These are phyloP conservation scores for Tetradesmus obliquus DNA, from an alignment of 139 green algal genomes.

Conservation along the genomic window DNA sequence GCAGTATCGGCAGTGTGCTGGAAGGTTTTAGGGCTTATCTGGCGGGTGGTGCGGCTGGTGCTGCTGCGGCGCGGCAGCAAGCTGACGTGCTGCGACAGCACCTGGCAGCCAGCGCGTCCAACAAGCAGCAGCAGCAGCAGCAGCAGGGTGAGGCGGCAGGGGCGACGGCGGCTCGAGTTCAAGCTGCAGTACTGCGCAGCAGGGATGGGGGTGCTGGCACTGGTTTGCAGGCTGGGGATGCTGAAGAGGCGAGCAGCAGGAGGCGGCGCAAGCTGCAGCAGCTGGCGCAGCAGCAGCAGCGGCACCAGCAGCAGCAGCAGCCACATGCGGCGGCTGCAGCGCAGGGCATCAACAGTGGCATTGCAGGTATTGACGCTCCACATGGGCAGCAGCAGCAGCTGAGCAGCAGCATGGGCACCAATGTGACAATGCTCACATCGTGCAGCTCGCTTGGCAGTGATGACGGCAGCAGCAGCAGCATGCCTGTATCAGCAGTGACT, in stretches of 20 bases:
- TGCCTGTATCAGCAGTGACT: background rate
- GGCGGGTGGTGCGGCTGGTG: background rate
- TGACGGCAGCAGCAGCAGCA: background rate
- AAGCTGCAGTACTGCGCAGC: background rate
- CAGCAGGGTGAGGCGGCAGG: background rate
- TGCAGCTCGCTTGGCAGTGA: background rate
- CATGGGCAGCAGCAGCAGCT: background rate
- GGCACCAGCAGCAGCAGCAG: background rate
- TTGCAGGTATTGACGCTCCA: too few relatives aligned
- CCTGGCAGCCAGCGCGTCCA: background rate
- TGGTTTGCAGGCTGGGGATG: background rate
- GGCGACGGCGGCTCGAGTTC: background rate
- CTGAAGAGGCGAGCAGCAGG: background rate
- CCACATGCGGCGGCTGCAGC: background rate
- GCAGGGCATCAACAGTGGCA: too few relatives aligned
- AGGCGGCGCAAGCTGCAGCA: background rate
- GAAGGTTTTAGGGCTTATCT: background rate
- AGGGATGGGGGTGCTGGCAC: background rate
- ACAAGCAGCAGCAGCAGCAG: background rate
- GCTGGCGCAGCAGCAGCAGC: background rate
- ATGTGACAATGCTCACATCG: background rate
- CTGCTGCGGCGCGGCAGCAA: background rate
- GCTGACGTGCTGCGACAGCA: background rate
- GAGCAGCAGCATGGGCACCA: background rate
- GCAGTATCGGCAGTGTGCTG: background rate